Conservation (phyloP, 495 filamentous ascomycete genomes). For the Tetracladium marchalianum region DNA sequence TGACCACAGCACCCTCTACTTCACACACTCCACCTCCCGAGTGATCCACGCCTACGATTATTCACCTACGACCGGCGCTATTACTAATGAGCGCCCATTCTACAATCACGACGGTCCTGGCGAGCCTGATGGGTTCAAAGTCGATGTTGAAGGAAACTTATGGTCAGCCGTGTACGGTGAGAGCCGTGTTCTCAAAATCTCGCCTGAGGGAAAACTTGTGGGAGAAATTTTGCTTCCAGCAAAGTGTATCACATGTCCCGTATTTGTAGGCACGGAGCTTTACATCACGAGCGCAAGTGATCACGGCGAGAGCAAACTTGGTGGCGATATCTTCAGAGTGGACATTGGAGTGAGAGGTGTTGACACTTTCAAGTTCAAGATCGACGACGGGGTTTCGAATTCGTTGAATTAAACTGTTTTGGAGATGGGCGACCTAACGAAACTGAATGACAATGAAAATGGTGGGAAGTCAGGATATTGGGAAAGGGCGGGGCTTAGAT, state of each 20-base stretch:
- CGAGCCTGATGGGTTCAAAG: slow-evolving; percentile 65
- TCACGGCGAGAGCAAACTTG: slow-evolving; percentile 39
- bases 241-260: slow-evolving; percentile 57
- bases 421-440: too few relatives aligned
- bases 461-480: too few relatives aligned
- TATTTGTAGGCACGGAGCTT: slow-evolving; percentile 65
- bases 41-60: slow-evolving; percentile 71
- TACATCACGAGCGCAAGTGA: slow-evolving; percentile 57
- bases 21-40: slow-evolving; percentile 66
- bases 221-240: slow-evolving; percentile 60
- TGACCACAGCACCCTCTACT: slow-evolving; percentile 70
- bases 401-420: neutral
- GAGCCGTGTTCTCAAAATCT: slow-evolving; percentile 55
- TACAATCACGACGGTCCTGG: slow-evolving; percentile 50
- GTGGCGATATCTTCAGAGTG: slow-evolving; percentile 57
- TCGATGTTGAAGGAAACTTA: slow-evolving; percentile 62
- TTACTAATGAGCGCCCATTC: slow-evolving; percentile 59
- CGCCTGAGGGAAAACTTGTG: slow-evolving; percentile 50
- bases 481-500: too few relatives aligned
- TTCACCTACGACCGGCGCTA: slow-evolving; percentile 46
- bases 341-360: slow-evolving; percentile 56
- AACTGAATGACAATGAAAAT: too few relatives aligned
- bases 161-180: slow-evolving; percentile 76
- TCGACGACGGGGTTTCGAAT: slow-evolving; percentile 13
- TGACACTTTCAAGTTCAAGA: slow-evolving; percentile 45